Evolutionary conservation across 768 basidiomycete genomes (phyloP).

Genomic region (Rhodotorula graminis): DNA sequence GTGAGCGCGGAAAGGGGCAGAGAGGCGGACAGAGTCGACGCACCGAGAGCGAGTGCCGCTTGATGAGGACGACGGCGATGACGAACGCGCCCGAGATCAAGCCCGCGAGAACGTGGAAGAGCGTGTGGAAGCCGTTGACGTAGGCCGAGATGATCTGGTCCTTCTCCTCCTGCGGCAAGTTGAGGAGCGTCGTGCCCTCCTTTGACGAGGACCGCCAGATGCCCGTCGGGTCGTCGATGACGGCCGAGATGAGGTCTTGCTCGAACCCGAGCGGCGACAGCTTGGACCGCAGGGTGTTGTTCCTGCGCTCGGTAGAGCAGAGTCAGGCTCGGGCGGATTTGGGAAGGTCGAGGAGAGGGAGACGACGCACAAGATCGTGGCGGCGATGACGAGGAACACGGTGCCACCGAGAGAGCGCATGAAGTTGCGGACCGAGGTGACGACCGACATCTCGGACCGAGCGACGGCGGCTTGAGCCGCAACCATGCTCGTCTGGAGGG

Average conservation of each 20-base stretch:
- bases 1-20: too few species aligned
- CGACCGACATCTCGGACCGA: constrained; percentile 68
- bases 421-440: constrained; percentile 66
- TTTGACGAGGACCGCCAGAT: constrained; percentile 45
- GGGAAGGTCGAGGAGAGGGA: constrained; percentile 46
- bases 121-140: constrained; percentile 56
- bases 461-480: constrained; percentile 69
- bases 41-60: constrained; percentile 10
- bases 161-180: constrained; percentile 50
- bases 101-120: constrained; percentile 62
- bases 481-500: constrained; percentile 55
- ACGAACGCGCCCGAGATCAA: constrained; percentile 58
- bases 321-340: constrained; percentile 46
- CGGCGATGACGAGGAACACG: constrained; percentile 60
- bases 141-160: constrained; percentile 55
- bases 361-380: constrained; percentile 53
- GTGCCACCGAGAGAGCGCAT: constrained; percentile 67
- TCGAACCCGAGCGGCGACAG: constrained; percentile 15
- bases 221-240: constrained; percentile 53
- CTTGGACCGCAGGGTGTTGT: constrained; percentile 47
- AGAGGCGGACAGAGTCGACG: too few species aligned
- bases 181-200: constrained; percentile 38
- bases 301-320: constrained; percentile 47
- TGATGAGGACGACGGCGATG: constrained; percentile 40
- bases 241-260: constrained; percentile 2